These are phyloP conservation scores for Aspergillus sp. DNA, from an alignment of 2,329 filamentous ascomycete genomes.

Conservation along the genomic window DNA sequence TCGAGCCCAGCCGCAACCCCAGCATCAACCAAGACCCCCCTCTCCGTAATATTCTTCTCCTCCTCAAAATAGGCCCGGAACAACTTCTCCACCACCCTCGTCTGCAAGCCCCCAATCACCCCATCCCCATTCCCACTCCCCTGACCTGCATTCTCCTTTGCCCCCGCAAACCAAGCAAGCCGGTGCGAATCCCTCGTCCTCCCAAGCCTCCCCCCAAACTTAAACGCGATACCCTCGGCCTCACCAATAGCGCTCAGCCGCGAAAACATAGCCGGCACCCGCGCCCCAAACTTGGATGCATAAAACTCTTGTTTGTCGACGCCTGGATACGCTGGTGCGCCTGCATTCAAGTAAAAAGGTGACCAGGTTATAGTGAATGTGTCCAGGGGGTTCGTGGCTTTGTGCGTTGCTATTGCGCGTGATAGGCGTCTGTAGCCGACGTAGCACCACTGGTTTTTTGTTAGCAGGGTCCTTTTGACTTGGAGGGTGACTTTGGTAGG, in stretches of 20 bases:
- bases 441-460: slow-evolving; percentile 61
- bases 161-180: slow-evolving; percentile 67
- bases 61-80: slow-evolving; percentile 68
- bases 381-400: slow-evolving; percentile 63
- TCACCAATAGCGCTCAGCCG: slow-evolving; percentile 60
- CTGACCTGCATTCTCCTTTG: slow-evolving; percentile 38
- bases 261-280: slow-evolving; percentile 57
- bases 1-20: slow-evolving; percentile 57
- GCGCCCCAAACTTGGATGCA: slow-evolving; percentile 63
- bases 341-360: slow-evolving; percentile 78
- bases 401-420: slow-evolving; percentile 67
- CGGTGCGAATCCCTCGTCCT: slow-evolving; percentile 79
- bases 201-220: slow-evolving; percentile 68
- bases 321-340: slow-evolving; percentile 52
- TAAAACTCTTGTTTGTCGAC: slow-evolving; percentile 59
- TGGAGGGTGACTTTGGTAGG: background rate
- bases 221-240: slow-evolving; percentile 70
- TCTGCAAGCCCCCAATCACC: slow-evolving; percentile 53
- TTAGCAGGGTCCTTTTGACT: background rate
- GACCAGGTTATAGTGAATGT: slow-evolving; percentile 73
- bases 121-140: slow-evolving; percentile 22
- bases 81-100: slow-evolving; percentile 60
- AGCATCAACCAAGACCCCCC: slow-evolving; percentile 53
- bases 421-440: slow-evolving; percentile 75
- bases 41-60: slow-evolving; percentile 62